Conservation (phyloP, 371 early-diverging fungal species). For the Haplosporangium sp. region DNA sequence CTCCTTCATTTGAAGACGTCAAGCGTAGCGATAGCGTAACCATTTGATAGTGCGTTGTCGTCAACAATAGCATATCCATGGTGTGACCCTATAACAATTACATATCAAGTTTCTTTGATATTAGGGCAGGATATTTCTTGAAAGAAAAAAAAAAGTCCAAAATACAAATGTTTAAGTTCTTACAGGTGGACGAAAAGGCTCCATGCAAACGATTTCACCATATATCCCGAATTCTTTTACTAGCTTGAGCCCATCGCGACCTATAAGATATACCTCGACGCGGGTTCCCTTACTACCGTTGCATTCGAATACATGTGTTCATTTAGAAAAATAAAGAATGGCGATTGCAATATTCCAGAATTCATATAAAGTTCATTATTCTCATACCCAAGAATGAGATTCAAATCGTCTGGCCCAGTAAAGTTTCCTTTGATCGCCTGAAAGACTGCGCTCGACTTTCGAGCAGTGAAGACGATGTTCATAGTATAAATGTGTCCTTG, state of each 20-base stretch:
- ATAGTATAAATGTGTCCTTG: conserved; percentile 6
- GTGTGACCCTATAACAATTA: conserved; percentile 22
- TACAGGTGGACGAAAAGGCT: conserved; percentile 66
- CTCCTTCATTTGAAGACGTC: conserved; percentile 8
- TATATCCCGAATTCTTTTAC: conserved; percentile 77
- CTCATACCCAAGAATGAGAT: conserved; percentile 77
- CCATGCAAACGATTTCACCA: conserved; percentile 75
- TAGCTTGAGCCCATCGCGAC: conserved; percentile 71
- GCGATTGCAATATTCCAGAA: neutral
- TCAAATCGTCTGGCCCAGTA: conserved; percentile 71
- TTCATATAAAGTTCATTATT: neutral
- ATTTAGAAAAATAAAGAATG: neutral
- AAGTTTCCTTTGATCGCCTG: conserved; percentile 72
- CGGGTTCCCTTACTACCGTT: conserved; percentile 75
- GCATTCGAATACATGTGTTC: conserved; percentile 42
- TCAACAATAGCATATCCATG: conserved; percentile 20
- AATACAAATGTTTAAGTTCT: neutral
- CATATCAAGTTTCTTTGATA: too few species aligned
- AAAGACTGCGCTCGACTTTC: conserved; percentile 68
- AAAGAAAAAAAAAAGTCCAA: too few species aligned
- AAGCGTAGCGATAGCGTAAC: conserved; percentile 44
- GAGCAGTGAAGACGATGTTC: conserved; percentile 61
- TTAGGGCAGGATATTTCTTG: too few species aligned
- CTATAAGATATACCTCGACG: conserved; percentile 74
- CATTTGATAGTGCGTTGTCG: conserved; percentile 23